phyloP scores from a whole-genome alignment of 2,329 filamentous ascomycete genomes.

The Xylaria sp. region DNA sequence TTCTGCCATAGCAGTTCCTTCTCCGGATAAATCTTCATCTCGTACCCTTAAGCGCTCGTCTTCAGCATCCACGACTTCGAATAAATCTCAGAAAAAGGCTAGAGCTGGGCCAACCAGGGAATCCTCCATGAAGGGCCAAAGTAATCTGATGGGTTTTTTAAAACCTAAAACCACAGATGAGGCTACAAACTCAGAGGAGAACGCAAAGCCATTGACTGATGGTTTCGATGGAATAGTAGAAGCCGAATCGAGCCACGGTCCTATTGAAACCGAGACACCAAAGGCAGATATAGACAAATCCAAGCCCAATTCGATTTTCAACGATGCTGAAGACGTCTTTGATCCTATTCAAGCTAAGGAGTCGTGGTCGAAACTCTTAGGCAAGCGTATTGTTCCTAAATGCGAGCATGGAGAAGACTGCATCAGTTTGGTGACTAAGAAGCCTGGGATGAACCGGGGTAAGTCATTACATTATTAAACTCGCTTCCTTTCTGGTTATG shows the following conservation, averaged over 20 bases:
- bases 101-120: constrained; percentile 44
- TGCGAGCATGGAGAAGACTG: constrained; percentile 93
- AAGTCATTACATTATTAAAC: constrained; percentile 37
- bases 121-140: constrained; percentile 49
- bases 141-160: constrained; percentile 80
- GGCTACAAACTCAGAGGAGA: constrained; percentile 22
- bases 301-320: constrained; percentile 3
- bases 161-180: constrained; percentile 57
- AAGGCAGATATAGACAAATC: constrained; percentile 12
- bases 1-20: constrained; percentile 21
- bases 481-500: no score
- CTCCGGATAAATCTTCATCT: constrained; percentile 27
- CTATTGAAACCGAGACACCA: neutral
- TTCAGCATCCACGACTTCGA: constrained; percentile 30
- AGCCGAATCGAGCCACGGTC: constrained; percentile 3
- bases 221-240: constrained; percentile 27
- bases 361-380: constrained; percentile 84
- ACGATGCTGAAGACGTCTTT: constrained; percentile 52
- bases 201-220: neutral
- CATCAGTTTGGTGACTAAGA: constrained; percentile 83
- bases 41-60: constrained; percentile 39
- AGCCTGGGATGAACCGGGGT: constrained; percentile 82
- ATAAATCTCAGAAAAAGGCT: constrained; percentile 46
- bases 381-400: constrained; percentile 72
- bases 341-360: constrained; percentile 78